These are phyloP conservation scores for Rhodotorula paludigena DNA, from an alignment of 768 basidiomycete species.

Conservation along the genomic window DNA sequence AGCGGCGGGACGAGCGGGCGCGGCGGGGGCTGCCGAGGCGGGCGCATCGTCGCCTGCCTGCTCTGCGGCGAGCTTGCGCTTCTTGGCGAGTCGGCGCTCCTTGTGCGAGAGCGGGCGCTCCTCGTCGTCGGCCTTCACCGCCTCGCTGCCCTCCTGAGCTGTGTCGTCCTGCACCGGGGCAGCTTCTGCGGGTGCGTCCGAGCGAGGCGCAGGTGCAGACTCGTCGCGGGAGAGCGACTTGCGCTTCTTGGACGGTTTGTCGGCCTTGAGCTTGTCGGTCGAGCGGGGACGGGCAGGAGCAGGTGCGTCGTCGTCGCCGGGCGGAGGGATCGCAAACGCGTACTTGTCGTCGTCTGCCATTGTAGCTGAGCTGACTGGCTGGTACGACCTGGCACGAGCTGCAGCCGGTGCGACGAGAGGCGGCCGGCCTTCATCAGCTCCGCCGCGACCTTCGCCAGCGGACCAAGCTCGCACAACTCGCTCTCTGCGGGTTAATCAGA, in stretches of 20 bases:
- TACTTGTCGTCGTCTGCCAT: neutral
- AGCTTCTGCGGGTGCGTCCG: neutral
- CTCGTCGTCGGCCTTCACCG: constrained; percentile 1
- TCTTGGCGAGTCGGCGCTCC: constrained; percentile 38
- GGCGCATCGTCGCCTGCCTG: constrained; percentile 11
- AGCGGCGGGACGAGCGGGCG: neutral
- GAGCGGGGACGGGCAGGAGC: too few species aligned
- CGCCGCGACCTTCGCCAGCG: too few species aligned
- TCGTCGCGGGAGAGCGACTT: neutral
- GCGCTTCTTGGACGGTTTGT: constrained; percentile 1
- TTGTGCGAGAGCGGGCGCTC: constrained; percentile 40
- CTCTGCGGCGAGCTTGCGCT: constrained; percentile 33
- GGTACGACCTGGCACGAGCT: neutral
- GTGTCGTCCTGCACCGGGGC: neutral
- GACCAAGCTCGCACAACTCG: too few species aligned
- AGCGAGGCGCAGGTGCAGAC: neutral
- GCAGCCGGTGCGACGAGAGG: neutral
- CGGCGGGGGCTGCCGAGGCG: neutral
- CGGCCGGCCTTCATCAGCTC: too few species aligned
- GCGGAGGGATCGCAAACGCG: constrained; percentile 8
- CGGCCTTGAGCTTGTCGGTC: constrained; percentile 15
- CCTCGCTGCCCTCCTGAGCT: neutral
- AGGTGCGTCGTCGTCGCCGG: constrained; percentile 1
- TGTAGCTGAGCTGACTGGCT: too few species aligned
- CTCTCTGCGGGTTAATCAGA: too few species aligned